Base-by-base conservation (phyloP, 108 stramenopile genomes). In the Nitzschia sp. region DNA sequence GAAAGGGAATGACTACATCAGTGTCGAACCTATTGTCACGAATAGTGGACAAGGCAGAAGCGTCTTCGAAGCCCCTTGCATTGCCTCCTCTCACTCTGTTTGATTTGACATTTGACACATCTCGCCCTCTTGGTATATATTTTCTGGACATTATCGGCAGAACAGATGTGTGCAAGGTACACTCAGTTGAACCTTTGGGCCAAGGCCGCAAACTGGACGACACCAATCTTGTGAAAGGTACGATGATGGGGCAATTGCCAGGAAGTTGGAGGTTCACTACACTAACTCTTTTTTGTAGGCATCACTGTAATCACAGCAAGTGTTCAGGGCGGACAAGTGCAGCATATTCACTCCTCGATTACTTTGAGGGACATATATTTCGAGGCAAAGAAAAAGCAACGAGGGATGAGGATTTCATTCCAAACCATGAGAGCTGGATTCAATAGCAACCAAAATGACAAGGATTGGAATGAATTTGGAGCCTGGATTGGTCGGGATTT, bases 21-120 rank as follows among this genome's bases (percentile, higher is more conserved):
- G 29, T 34, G 29, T 1, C 29, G 5, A 34, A 34, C 29, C 5
- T 34, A 5, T 34, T 34, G 29, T 34, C 29, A 3, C 29, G 29
- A 34, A 34, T 34, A 5, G 29, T 34, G 29, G 29, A 34, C 29
- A 34, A 34, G 29, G 29, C 29, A 3, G 29, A 34, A 5, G 29
- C 29, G 29, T 3, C 1, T 34, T 3, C 29, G 29, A 34, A 34
- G 29, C 29, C 5, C 5, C 3, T 34, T 1, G 29, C 3, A 3
- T 34, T 34, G 29, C 29, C 29, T 34, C 29, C 29, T 34, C 29
- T 34, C 5, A 3, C 29, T 34, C 29, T 34, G 3, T 67, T 44
- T 67, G 66, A 55, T 41, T 8, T 67, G 17, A 41, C 37, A 20
- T 67, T 67, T 55, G 66, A 56, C 15, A 56, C 34, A 10, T 56